These are phyloP conservation scores for Blastobotrys apis DNA, from an alignment of 1,139 yeast genomes.

Conservation along the genomic window DNA sequence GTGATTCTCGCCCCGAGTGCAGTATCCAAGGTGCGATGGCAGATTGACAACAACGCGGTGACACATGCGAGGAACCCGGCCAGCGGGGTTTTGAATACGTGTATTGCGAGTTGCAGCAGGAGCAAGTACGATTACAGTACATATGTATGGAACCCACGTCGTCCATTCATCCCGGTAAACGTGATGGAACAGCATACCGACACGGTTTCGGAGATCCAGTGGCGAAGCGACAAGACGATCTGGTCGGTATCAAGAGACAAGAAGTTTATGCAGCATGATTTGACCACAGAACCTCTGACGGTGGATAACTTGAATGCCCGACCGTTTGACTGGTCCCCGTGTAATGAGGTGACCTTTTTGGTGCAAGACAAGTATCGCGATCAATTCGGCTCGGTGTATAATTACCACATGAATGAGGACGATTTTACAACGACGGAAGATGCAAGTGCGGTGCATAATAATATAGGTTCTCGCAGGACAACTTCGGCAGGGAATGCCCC, in stretches of 20 bases:
- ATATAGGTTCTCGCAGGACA: constrained; percentile 2
- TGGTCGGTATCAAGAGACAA: constrained; percentile 53
- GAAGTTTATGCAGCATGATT: constrained; percentile 52
- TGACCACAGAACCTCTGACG: constrained; percentile 48
- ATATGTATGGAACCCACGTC: constrained; percentile 64
- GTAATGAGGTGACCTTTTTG: constrained; percentile 49
- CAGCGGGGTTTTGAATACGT: constrained; percentile 39
- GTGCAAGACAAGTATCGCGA: constrained; percentile 16
- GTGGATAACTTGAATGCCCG: constrained; percentile 51
- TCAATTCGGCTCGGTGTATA: constrained; percentile 14
- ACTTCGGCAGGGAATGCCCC: constrained; percentile 10
- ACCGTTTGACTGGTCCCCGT: constrained; percentile 55
- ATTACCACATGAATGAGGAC: constrained; percentile 9
- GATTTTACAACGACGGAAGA: constrained; percentile 7
- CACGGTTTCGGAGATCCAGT: constrained; percentile 48
- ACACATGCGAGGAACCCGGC: constrained; percentile 14
- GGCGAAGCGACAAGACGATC: constrained; percentile 48
- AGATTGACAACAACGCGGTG: constrained; percentile 30
- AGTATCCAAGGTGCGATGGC: constrained; percentile 69
- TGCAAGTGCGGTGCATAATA: constrained; percentile 2
- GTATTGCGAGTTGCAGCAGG: constrained; percentile 72
- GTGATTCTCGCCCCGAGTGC: constrained; percentile 75
- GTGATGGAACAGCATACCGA: constrained; percentile 52
- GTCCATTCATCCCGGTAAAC: constrained; percentile 74
- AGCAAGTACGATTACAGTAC: constrained; percentile 68